A percentile compares a stretch with the other conserved stretches of the same genome.
Conservation (phyloP, 345 rosid genomes). For the Melaleuca alternifolia region DNA sequence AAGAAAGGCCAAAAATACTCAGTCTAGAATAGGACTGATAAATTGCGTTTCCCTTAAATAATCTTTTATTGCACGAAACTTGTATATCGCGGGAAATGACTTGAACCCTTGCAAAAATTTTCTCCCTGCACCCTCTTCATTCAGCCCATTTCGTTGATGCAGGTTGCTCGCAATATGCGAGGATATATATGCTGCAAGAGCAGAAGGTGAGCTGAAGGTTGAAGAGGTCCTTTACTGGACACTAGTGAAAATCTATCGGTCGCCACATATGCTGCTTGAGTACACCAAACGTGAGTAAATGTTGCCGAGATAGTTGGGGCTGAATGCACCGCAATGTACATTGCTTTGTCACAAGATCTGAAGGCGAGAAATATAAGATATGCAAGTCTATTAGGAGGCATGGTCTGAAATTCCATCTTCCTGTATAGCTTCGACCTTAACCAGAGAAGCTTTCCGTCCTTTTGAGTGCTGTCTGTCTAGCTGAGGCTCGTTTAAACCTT, state of each 20-base stretch:
- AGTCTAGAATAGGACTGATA: not conserved
- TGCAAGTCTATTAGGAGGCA: not conserved
- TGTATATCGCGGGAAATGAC: not conserved
- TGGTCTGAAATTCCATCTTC: not conserved
- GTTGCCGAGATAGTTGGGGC: not conserved
- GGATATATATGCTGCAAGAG: slow-evolving; percentile 40
- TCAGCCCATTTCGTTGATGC: not conserved
- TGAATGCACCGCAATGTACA: not conserved
- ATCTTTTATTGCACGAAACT: not conserved
- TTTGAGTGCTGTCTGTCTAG: not conserved
- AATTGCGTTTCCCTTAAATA: not conserved
- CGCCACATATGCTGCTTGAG: slow-evolving; percentile 38
- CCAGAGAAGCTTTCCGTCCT: not conserved
- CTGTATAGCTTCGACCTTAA: not conserved
- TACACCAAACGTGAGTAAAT: slow-evolving; percentile 26
- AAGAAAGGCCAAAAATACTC: not conserved
- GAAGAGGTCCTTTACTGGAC: slow-evolving; percentile 43
- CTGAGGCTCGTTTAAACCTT: not conserved
- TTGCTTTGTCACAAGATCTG: not conserved
- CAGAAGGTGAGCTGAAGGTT: slow-evolving; percentile 39
- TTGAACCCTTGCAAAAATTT: not conserved
- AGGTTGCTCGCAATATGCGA: slow-evolving; percentile 41
- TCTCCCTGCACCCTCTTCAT: not conserved
- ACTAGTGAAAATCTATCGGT: slow-evolving; percentile 31
- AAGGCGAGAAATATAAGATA: not conserved